These are phyloP conservation scores for Clonostachys rosea DNA, from an alignment of 2,329 filamentous ascomycete genomes.

Conservation along the genomic window DNA sequence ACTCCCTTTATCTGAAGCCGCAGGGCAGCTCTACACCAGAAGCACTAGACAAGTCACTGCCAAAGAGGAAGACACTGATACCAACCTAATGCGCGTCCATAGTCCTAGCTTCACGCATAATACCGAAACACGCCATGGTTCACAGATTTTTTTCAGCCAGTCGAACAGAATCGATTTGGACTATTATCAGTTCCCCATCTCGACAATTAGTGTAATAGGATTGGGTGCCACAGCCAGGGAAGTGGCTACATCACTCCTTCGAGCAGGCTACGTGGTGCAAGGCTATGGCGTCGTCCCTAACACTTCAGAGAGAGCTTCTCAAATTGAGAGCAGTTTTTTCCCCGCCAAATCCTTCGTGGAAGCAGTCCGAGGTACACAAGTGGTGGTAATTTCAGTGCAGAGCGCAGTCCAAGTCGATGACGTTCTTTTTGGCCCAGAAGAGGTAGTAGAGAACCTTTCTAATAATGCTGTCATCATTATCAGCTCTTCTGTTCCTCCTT, in stretches of 20 bases:
- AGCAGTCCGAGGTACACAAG: slow-evolving; percentile 16
- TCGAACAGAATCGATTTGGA: too few species aligned
- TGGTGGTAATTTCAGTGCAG: slow-evolving; percentile 27
- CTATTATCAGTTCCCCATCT: slow-evolving; percentile 1
- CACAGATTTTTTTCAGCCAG: too few species aligned
- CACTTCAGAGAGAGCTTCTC: slow-evolving; percentile 19
- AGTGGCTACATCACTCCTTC: slow-evolving; percentile 23
- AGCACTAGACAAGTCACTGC: not conserved
- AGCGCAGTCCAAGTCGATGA: slow-evolving; percentile 23
- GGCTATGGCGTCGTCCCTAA: slow-evolving; percentile 24
- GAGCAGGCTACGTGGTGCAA: slow-evolving; percentile 22
- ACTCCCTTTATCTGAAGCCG: too few species aligned
- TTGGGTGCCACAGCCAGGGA: slow-evolving; percentile 30
- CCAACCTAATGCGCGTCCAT: slow-evolving; percentile 1
- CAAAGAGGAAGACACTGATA: slow-evolving; percentile 6
- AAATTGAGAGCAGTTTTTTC: slow-evolving; percentile 10
- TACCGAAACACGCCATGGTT: slow-evolving; percentile 2
- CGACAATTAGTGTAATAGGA: slow-evolving; percentile 25
- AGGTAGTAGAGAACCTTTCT: slow-evolving; percentile 15
- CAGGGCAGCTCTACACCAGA: too few species aligned
- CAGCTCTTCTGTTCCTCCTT: slow-evolving; percentile 27
- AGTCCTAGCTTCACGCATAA: not conserved
- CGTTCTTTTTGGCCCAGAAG: slow-evolving; percentile 20
- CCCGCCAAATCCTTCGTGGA: slow-evolving; percentile 16
- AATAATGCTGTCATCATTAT: slow-evolving; percentile 21